Evolutionary conservation across 306 rosid genomes (phyloP), one percentile per base, ranked within the genome.

Genomic region (peach (Prunus persica)): DNA sequence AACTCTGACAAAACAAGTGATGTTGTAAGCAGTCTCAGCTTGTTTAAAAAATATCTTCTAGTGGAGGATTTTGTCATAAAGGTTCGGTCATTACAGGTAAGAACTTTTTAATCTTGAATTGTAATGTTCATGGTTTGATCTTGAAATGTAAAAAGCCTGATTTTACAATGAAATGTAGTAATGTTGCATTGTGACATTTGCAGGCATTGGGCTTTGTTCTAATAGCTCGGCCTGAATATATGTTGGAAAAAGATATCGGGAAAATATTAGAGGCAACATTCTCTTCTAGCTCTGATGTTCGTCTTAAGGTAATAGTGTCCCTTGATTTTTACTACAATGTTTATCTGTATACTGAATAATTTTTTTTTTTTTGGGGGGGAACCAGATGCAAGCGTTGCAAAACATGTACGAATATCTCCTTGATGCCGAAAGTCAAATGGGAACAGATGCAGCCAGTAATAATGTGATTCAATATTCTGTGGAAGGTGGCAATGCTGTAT

Each of bases 331-430:
- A 27, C 30, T 60, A 67, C 72, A 18, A 11, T 73, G 51, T 72
- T 38, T 52, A 46, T 56, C 22, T 66, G 75, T 73, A 66, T 79
- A 51, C 85, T 86, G 74, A 91, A 60, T 63, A 78, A 22, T 22
- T 22, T 22, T 22, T 22, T 65, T 34, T 34, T 34, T 34, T 6
- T 1, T 6, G 38, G 41, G 41, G 49, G 38, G 41, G 8, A 45
- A 74, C 79, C 97, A 95, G 99, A 90, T 92, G 92, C 99, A 95
- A 89, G 90, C 90, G 46, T 82, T 95, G 87, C 99, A 95, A 89
- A 95, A 88, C 87, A 87, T 95, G 84, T 88, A 78, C 3, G 97
- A 92, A 73, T 95, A 95, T 86, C 99, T 95, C 76, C 89, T 87
- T 73, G 97, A 92, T 83, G 92, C 99, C 76, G 99, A 95, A 86